Evolutionary conservation across 1,284 basidiomycete genomes (phyloP).

Genomic region (Tylopilus sp.): DNA sequence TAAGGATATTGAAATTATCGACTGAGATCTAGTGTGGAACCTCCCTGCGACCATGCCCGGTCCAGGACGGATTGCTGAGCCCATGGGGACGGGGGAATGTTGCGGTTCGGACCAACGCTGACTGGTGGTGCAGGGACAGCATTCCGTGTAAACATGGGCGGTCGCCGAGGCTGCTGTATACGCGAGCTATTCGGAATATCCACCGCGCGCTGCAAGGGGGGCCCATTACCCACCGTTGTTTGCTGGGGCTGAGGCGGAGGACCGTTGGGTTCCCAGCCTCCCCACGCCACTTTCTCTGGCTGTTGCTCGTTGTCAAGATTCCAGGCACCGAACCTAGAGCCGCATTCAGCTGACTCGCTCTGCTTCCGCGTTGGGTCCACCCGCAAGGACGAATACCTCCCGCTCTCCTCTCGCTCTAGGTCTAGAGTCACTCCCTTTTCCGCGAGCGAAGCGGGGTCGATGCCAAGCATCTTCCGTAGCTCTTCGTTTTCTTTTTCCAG

Average conservation of each 20-base stretch:
- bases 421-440: slow-evolving; percentile 50
- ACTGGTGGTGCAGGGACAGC: slow-evolving; percentile 38
- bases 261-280: slow-evolving; percentile 31
- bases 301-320: slow-evolving; percentile 26
- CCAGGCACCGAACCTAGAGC: slow-evolving; percentile 28
- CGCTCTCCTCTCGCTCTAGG: slow-evolving; percentile 36
- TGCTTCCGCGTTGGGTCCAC: slow-evolving; percentile 22
- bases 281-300: slow-evolving; percentile 25
- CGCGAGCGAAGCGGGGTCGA: slow-evolving; percentile 54
- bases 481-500: slow-evolving; percentile 79
- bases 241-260: slow-evolving; percentile 23
- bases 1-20: slow-evolving; percentile 23
- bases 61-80: slow-evolving; percentile 35
- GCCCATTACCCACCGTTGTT: slow-evolving; percentile 28
- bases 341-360: slow-evolving; percentile 27
- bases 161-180: slow-evolving; percentile 44
- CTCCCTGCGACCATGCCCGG: slow-evolving; percentile 37
- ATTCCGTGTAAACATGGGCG: slow-evolving; percentile 40
- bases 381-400: slow-evolving; percentile 20
- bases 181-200: slow-evolving; percentile 49
- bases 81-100: slow-evolving; percentile 26
- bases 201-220: slow-evolving; percentile 43
- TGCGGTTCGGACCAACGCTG: slow-evolving; percentile 27
- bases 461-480: slow-evolving; percentile 69
- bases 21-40: slow-evolving; percentile 39